A percentile compares a stretch with the other conserved stretches of the same genome.
Conservation (phyloP, 2,329 filamentous ascomycete genomes). For the Pseudogymnoascus sp. region DNA sequence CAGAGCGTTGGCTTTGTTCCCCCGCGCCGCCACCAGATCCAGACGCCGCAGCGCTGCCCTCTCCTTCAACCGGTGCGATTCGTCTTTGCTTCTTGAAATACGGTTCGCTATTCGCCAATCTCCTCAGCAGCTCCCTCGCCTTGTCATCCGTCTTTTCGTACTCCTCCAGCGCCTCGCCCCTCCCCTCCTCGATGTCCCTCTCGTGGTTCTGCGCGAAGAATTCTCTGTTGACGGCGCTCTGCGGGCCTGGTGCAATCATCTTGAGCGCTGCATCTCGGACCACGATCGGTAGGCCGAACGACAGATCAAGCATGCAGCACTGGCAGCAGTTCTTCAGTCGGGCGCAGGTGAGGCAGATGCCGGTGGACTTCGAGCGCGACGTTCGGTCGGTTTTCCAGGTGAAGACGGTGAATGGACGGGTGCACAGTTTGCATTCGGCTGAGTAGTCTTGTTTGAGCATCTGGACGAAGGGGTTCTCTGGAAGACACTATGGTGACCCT, state of each 20-base stretch:
- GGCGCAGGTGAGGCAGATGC: conserved; percentile 93
- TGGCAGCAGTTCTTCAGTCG: conserved; percentile 98
- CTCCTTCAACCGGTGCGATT: conserved; percentile 52
- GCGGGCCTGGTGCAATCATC: conserved; percentile 91
- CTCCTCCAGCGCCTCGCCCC: conserved; percentile 69
- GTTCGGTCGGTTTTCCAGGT: conserved; percentile 91
- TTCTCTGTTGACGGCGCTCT: conserved; percentile 89
- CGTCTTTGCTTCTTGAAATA: conserved; percentile 86
- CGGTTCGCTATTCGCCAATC: conserved; percentile 85
- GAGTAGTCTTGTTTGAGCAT: conserved; percentile 98
- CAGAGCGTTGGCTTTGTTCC: conserved; percentile 38
- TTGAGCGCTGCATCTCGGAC: conserved; percentile 94
- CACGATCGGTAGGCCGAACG: conserved; percentile 89
- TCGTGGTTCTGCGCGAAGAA: conserved; percentile 98
- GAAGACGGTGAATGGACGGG: conserved; percentile 91
- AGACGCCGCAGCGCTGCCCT: conserved; percentile 29
- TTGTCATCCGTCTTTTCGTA: conserved; percentile 98
- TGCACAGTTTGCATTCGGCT: conserved; percentile 69
- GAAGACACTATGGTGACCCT: conserved; percentile 59
- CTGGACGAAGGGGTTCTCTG: conserved; percentile 95
- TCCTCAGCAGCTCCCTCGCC: conserved; percentile 75
- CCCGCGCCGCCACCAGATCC: conserved; percentile 33
- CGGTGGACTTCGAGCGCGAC: conserved; percentile 84
- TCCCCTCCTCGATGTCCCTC: conserved; percentile 86
- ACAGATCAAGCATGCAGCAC: conserved; percentile 96